phyloP scores from a whole-genome alignment of 73 alveolate genomes.

The Paramecium sexaurelia region DNA sequence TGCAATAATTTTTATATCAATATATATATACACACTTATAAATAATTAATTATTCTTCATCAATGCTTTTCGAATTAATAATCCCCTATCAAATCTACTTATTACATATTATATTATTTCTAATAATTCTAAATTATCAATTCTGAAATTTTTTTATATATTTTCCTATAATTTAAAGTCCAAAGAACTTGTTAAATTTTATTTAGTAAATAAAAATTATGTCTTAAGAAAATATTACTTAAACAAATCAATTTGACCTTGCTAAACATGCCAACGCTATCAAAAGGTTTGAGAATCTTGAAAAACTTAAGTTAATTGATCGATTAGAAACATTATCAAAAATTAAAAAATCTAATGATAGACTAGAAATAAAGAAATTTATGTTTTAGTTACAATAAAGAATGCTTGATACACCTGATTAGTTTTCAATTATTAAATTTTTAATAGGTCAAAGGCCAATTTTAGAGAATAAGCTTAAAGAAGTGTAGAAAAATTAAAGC shows the following conservation, averaged over 20 bases:
- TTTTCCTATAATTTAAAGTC: background rate
- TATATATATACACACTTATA: background rate
- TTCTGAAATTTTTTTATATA: background rate
- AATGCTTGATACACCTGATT: background rate
- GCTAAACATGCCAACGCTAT: background rate
- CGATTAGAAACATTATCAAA: background rate
- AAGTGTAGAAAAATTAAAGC: background rate
- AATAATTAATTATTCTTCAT: background rate
- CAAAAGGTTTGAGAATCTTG: background rate
- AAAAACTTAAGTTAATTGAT: background rate
- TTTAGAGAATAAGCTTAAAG: background rate
- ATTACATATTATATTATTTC: background rate
- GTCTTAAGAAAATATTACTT: background rate
- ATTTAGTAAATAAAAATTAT: conserved; percentile 16
- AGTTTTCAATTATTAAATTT: background rate
- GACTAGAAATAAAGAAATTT: conserved; percentile 8
- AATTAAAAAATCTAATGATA: background rate
- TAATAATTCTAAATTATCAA: background rate
- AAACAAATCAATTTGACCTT: background rate
- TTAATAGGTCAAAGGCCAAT: background rate
- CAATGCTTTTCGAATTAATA: background rate
- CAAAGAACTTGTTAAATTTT: background rate
- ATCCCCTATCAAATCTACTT: background rate
- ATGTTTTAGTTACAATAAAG: conserved; percentile 6
- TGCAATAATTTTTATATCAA: background rate